Percentiles rank a stretch among this genome's conserved stretches.
These are phyloP conservation scores for Aspergillus chevalieri DNA, from an alignment of 2,329 filamentous ascomycete species.

Conservation along the genomic window DNA sequence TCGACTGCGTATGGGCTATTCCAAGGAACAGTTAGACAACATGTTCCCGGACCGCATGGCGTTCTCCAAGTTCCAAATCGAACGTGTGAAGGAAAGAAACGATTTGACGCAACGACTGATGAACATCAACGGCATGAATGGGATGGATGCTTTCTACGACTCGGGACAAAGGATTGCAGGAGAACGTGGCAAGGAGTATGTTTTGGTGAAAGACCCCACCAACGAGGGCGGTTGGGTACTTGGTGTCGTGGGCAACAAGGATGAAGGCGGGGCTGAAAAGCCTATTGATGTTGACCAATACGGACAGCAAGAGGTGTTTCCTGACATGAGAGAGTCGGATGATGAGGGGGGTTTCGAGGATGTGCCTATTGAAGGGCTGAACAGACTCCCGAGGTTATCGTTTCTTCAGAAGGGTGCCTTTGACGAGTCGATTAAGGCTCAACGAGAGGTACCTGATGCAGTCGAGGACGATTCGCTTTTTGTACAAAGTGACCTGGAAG, in stretches of 20 bases:
- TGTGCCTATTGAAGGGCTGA: slow-evolving; percentile 83
- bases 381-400: slow-evolving; percentile 65
- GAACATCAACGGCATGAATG: slow-evolving; percentile 86
- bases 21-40: slow-evolving; percentile 86
- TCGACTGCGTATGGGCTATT: slow-evolving; percentile 87
- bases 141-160: slow-evolving; percentile 60
- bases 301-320: slow-evolving; percentile 44
- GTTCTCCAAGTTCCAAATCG: slow-evolving; percentile 94
- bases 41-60: slow-evolving; percentile 99
- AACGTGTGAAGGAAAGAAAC: slow-evolving; percentile 85
- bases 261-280: slow-evolving; percentile 71
- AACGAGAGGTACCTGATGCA: slow-evolving; percentile 29
- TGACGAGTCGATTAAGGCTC: slow-evolving; percentile 29
- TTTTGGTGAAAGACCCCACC: slow-evolving; percentile 90
- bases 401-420: slow-evolving; percentile 33
- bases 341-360: slow-evolving; percentile 83
- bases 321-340: slow-evolving; percentile 53
- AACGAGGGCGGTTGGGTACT: slow-evolving; percentile 94
- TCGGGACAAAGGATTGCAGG: slow-evolving; percentile 52
- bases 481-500: slow-evolving; percentile 37
- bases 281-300: slow-evolving; percentile 83
- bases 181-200: slow-evolving; percentile 88
- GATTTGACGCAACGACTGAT: slow-evolving; percentile 91
- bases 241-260: slow-evolving; percentile 82
- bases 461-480: slow-evolving; percentile 52